Evolutionary conservation across 2,329 filamentous ascomycete species (phyloP).

Genomic region (Aspergillus neoniger): DNA sequence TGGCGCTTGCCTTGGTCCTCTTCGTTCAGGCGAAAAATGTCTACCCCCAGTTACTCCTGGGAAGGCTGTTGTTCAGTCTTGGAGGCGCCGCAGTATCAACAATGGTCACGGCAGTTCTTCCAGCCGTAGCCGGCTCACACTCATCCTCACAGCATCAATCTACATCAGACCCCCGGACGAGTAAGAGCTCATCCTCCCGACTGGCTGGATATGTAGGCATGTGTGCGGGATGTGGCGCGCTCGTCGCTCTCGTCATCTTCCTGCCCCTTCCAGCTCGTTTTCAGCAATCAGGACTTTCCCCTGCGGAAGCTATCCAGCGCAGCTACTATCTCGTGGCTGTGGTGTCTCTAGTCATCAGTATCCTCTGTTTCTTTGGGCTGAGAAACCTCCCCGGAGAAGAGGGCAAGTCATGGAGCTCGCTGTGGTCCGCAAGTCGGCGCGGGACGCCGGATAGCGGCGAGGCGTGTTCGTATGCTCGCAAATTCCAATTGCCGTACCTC

Average conservation of each 20-base stretch:
- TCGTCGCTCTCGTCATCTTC: slow-evolving; percentile 79
- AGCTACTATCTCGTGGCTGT: slow-evolving; percentile 85
- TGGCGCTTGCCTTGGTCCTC: slow-evolving; percentile 73
- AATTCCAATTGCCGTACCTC: slow-evolving; percentile 37
- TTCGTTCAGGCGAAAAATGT: slow-evolving; percentile 86
- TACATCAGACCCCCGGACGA: slow-evolving; percentile 11
- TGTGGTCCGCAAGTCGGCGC: slow-evolving; percentile 36
- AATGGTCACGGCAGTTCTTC: slow-evolving; percentile 95
- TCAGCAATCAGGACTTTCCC: slow-evolving; percentile 69
- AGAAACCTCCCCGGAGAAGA: slow-evolving; percentile 70
- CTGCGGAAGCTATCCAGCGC: slow-evolving; percentile 72
- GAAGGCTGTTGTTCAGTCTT: slow-evolving; percentile 81
- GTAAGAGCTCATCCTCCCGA: slow-evolving; percentile 54
- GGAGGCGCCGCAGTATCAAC: slow-evolving; percentile 93
- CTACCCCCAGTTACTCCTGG: slow-evolving; percentile 84
- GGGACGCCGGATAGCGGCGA: slow-evolving; percentile 6
- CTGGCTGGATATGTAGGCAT: slow-evolving; percentile 89
- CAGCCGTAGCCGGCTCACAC: slow-evolving; percentile 59
- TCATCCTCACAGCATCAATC: slow-evolving; percentile 24
- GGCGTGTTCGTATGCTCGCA: slow-evolving; percentile 5
- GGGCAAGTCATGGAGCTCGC: slow-evolving; percentile 67
- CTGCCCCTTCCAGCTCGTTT: slow-evolving; percentile 84
- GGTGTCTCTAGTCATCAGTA: slow-evolving; percentile 70
- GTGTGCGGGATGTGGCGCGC: slow-evolving; percentile 87
- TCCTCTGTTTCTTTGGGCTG: slow-evolving; percentile 78